Conservation (phyloP, 208 protist genomes). For the Borovskyia barvae region DNA sequence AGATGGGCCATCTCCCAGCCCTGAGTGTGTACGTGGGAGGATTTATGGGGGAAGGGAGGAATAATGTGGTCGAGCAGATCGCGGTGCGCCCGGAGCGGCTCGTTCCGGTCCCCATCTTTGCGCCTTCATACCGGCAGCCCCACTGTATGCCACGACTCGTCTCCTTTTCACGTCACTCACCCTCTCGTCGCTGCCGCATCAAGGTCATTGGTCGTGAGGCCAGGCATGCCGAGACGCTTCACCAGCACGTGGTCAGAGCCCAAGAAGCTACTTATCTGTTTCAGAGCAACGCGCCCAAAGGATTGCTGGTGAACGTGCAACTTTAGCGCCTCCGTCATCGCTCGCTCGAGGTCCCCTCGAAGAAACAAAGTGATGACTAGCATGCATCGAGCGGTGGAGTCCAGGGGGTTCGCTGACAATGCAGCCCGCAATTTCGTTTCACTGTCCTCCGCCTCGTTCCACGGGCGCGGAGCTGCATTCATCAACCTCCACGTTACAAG, state of each 20-base stretch:
- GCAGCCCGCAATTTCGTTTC: conserved; percentile 36
- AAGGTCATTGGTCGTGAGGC: too few species aligned
- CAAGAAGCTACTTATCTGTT: conserved; percentile 54
- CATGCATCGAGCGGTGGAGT: conserved; percentile 38
- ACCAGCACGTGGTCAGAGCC: conserved; percentile 59
- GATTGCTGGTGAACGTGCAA: conserved; percentile 33
- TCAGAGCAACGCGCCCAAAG: conserved; percentile 64
- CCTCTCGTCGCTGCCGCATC: neutral
- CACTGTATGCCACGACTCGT: too few species aligned
- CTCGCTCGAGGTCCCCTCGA: conserved; percentile 76
- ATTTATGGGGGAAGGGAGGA: too few species aligned
- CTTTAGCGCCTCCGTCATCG: conserved; percentile 84
- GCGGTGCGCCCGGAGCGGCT: too few species aligned
- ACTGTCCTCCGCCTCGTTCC: conserved; percentile 57
- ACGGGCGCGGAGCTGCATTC: conserved; percentile 32
- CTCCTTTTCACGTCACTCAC: neutral
- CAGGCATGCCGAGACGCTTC: conserved; percentile 20
- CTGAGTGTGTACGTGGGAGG: too few species aligned
- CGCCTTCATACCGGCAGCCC: too few species aligned
- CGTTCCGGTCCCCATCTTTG: too few species aligned
- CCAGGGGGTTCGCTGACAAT: conserved; percentile 36
- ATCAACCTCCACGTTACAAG: conserved; percentile 39
- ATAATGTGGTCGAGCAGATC: too few species aligned
- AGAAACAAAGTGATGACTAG: conserved; percentile 85
- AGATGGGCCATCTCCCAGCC: too few species aligned